Percentiles rank a stretch among this genome's conserved stretches.
phyloP scores from a whole-genome alignment of 495 filamentous ascomycete species.

The Tuber calosporum region DNA sequence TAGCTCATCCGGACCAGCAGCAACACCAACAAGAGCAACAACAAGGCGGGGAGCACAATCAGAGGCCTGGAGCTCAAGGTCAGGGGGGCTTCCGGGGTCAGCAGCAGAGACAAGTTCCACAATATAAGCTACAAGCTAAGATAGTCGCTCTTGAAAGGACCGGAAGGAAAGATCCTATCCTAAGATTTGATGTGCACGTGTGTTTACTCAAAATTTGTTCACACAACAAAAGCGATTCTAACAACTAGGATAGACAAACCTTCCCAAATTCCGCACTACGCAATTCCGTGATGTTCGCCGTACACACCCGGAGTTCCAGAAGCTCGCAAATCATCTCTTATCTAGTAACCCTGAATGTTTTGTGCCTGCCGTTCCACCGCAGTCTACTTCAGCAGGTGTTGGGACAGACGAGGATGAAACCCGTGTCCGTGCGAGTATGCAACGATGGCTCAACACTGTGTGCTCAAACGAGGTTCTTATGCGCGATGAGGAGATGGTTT shows the following conservation, averaged over 20 bases:
- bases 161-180: constrained; percentile 87
- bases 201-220: constrained; percentile 36
- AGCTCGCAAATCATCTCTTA: constrained; percentile 88
- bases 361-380: constrained; percentile 92
- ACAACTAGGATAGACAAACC: constrained; percentile 65
- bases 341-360: constrained; percentile 93
- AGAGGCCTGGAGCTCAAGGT: not conserved
- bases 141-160: constrained; percentile 87
- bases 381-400: constrained; percentile 83
- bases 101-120: constrained; percentile 44
- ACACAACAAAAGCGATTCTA: constrained; percentile 11
- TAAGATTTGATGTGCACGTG: constrained; percentile 97
- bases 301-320: constrained; percentile 89
- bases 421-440: constrained; percentile 77
- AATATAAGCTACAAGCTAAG: constrained; percentile 85
- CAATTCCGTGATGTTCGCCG: constrained; percentile 96
- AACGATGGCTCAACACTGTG: constrained; percentile 90
- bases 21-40: constrained; percentile 24
- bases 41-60: not conserved
- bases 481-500: constrained; percentile 89
- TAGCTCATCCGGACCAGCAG: constrained; percentile 9
- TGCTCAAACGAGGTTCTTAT: constrained; percentile 88
- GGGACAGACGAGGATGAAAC: constrained; percentile 95
- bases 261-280: constrained; percentile 92
- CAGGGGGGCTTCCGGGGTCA: constrained; percentile 8